phyloP scores from a whole-genome alignment of 371 early-diverging fungal genomes.

The Apophysomyces elegans region DNA sequence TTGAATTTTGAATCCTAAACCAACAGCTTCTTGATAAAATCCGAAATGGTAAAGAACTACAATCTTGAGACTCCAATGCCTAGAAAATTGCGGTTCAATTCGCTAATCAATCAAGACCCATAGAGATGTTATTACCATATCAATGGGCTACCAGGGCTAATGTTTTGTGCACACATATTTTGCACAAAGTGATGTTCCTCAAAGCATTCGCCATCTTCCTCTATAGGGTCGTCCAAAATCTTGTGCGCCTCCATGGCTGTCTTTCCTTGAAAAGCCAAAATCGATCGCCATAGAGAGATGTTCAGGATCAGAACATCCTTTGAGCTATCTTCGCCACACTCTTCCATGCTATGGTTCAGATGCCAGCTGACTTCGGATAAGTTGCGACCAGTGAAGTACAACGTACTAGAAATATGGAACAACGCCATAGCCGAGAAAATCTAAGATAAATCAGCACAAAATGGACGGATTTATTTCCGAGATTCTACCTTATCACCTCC shows the following conservation, averaged over 20 bases:
- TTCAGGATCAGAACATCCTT: constrained; percentile 35
- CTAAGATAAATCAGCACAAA: constrained; percentile 11
- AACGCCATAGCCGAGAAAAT: constrained; percentile 42
- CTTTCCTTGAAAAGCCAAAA: constrained; percentile 49
- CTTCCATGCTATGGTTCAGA: constrained; percentile 39
- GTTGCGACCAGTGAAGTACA: constrained; percentile 41
- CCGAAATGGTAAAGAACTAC: constrained; percentile 50
- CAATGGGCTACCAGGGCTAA: constrained; percentile 39
- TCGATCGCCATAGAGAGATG: constrained; percentile 36
- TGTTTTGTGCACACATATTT: constrained; percentile 30
- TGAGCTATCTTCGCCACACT: constrained; percentile 30
- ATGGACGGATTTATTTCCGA: neutral
- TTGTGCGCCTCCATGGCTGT: constrained; percentile 29
- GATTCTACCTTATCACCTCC: constrained; percentile 44
- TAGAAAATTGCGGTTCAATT: neutral
- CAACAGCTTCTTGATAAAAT: constrained; percentile 37
- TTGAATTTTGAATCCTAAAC: constrained; percentile 39
- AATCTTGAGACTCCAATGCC: constrained; percentile 46
- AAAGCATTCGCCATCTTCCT: constrained; percentile 25
- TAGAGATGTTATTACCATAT: constrained; percentile 31
- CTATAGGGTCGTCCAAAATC: constrained; percentile 31
- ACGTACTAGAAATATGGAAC: constrained; percentile 36
- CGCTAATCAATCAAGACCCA: too few relatives aligned
- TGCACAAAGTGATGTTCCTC: constrained; percentile 36
- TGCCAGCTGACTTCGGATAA: constrained; percentile 39